These are phyloP conservation scores for Talaromyces borbonicus DNA, from an alignment of 495 filamentous ascomycete genomes.

Conservation along the genomic window DNA sequence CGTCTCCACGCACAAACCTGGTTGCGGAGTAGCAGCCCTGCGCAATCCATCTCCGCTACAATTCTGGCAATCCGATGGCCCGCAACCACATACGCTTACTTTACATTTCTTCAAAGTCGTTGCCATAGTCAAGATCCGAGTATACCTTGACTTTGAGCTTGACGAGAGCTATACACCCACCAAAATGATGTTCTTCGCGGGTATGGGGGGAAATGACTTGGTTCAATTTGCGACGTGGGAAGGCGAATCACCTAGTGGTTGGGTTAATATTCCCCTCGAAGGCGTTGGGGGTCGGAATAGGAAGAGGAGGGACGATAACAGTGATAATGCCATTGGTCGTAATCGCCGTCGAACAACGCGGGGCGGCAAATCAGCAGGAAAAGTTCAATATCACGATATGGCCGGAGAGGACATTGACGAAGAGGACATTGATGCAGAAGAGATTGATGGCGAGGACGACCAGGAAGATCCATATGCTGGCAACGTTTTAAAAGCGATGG, in stretches of 20 bases:
- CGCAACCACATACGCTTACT: conserved; percentile 87
- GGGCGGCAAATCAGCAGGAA: no score
- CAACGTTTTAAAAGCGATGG: conserved; percentile 69
- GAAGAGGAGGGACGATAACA: conserved; percentile 12
- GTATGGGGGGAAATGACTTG: conserved; percentile 79
- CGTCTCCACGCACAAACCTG: conserved; percentile 83
- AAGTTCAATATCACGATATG: no score
- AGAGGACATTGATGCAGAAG: conserved; percentile 19
- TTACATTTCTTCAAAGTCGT: conserved; percentile 94
- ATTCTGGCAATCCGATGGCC: conserved; percentile 97
- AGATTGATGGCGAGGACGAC: conserved; percentile 18
- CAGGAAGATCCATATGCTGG: conserved; percentile 38
- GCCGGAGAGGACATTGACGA: conserved; percentile 12
- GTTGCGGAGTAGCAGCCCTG: conserved; percentile 78
- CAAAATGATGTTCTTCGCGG: conserved; percentile 74
- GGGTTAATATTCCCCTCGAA: conserved; percentile 74
- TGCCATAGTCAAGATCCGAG: conserved; percentile 67
- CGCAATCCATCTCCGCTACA: conserved; percentile 65
- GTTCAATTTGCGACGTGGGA: conserved; percentile 72
- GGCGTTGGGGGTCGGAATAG: conserved; percentile 41
- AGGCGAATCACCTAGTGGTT: conserved; percentile 70
- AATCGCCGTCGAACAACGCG: conserved; percentile 8
- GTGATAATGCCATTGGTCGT: not conserved
- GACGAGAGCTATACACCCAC: conserved; percentile 98
- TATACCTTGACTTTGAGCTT: conserved; percentile 81